Conservation (phyloP, 352 stramenopile species). For the Plasmopara halstedii region DNA sequence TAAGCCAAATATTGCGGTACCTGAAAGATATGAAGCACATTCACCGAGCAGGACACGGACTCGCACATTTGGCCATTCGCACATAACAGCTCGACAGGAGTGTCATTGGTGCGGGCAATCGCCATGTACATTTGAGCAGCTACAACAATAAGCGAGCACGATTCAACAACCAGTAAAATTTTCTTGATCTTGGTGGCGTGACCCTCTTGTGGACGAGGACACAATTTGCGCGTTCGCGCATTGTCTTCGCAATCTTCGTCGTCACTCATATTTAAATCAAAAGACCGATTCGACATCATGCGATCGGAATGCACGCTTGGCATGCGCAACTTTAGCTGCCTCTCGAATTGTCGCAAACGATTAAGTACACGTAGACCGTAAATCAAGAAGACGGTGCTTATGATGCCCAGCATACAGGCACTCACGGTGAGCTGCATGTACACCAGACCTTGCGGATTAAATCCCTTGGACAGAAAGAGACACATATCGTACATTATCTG, state of each 20-base stretch:
- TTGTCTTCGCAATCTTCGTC: constrained; percentile 22
- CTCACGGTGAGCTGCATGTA: constrained; percentile 36
- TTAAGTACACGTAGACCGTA: constrained; percentile 32
- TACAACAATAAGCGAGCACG: constrained; percentile 25
- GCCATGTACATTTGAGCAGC: constrained; percentile 49
- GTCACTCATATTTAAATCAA: constrained; percentile 34
- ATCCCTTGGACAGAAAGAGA: constrained; percentile 37
- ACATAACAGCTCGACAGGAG: constrained; percentile 41
- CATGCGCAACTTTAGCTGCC: constrained; percentile 27
- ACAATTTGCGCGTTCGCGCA: constrained; percentile 11
- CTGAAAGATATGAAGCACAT: constrained; percentile 43
- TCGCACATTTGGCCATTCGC: constrained; percentile 54
- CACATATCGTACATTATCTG: constrained; percentile 35
- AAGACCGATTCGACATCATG: constrained; percentile 29
- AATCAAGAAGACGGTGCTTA: constrained; percentile 35
- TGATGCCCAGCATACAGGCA: constrained; percentile 32
- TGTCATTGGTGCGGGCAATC: constrained; percentile 21
- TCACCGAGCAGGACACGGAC: constrained; percentile 27
- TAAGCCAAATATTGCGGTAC: constrained; percentile 5
- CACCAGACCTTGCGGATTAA: constrained; percentile 25
- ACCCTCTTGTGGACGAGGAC: constrained; percentile 17
- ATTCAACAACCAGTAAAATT: constrained; percentile 32
- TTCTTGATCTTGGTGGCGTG: constrained; percentile 38
- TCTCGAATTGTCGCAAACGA: constrained; percentile 32
- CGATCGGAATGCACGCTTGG: constrained; percentile 27